Percentiles rank a stretch among this genome's conserved stretches.
These are phyloP conservation scores for Mortierella sp. DNA, from an alignment of 371 early-diverging fungal species.

Conservation along the genomic window DNA sequence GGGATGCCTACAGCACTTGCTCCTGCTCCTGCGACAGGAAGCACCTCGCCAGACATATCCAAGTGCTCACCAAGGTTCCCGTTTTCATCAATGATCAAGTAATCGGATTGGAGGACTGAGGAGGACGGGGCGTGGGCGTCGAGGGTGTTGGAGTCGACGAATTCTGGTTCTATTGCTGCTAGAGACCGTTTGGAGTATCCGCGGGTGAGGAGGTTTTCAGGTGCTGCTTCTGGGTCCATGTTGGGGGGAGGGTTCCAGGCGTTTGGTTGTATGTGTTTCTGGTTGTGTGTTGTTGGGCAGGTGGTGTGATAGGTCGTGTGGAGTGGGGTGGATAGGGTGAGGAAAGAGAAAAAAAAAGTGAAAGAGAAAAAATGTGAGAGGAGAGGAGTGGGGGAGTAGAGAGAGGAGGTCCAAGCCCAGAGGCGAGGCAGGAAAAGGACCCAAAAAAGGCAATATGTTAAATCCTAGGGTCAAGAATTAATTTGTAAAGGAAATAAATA, in stretches of 20 bases:
- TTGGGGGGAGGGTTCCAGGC: neutral
- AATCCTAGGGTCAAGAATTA: neutral
- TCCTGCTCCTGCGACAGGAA: neutral
- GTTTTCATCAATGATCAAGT: slow-evolving; percentile 39
- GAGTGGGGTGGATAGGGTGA: neutral
- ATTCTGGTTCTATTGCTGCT: slow-evolving; percentile 41
- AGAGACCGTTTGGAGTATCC: slow-evolving; percentile 29
- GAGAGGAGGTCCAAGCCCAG: neutral
- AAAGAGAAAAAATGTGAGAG: neutral
- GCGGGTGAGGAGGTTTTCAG: slow-evolving; percentile 27
- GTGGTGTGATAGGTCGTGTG: neutral
- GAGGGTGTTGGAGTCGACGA: slow-evolving; percentile 46
- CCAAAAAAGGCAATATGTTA: neutral
- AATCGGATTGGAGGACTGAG: slow-evolving; percentile 37
- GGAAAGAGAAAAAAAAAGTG: neutral
- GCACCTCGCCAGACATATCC: slow-evolving; percentile 24
- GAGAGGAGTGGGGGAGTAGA: too few species aligned
- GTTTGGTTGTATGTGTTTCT: neutral
- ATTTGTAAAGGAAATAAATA: neutral
- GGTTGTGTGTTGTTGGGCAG: neutral
- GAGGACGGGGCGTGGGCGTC: slow-evolving; percentile 46
- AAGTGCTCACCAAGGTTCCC: slow-evolving; percentile 25
- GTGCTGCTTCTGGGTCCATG: slow-evolving; percentile 24
- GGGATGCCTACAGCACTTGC: neutral
- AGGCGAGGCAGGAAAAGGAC: neutral